These are phyloP conservation scores for Zanthoxylum bungeanum DNA, from an alignment of 345 rosid genomes.

Conservation along the genomic window DNA sequence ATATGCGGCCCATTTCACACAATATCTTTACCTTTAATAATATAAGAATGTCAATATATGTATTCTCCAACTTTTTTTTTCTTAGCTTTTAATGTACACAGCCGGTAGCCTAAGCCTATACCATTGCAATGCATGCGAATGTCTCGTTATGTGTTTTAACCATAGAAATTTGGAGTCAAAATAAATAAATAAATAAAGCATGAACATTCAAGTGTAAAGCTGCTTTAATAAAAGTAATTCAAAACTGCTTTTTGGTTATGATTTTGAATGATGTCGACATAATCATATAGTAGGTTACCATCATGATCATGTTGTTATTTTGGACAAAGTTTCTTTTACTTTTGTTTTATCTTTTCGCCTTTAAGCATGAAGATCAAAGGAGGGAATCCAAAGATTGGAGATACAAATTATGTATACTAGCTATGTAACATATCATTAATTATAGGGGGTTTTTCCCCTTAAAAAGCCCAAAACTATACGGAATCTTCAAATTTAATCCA, in stretches of 20 bases:
- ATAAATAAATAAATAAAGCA: neutral
- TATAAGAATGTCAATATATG: no score
- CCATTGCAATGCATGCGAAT: neutral
- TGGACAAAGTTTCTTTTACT: conserved; percentile 21
- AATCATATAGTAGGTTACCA: conserved; percentile 1
- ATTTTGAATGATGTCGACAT: neutral
- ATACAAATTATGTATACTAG: no score
- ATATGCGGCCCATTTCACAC: no score
- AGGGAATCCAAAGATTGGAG: conserved; percentile 13
- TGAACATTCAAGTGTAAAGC: neutral
- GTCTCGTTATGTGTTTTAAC: neutral
- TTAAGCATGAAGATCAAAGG: neutral
- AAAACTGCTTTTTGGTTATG: conserved; percentile 9
- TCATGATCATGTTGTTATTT: conserved; percentile 10
- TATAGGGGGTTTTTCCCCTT: no score
- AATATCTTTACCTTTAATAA: no score
- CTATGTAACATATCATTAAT: no score
- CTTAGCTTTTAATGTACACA: no score
- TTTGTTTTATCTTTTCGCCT: conserved; percentile 9
- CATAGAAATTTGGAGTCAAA: neutral
- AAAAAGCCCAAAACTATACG: no score
- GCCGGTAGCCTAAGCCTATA: no score
- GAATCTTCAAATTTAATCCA: no score
- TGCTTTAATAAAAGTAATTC: neutral
- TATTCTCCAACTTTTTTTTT: neutral